phyloP scores from a whole-genome alignment of 2,329 filamentous ascomycete species.

The Paracoccidioides brasiliensis region DNA sequence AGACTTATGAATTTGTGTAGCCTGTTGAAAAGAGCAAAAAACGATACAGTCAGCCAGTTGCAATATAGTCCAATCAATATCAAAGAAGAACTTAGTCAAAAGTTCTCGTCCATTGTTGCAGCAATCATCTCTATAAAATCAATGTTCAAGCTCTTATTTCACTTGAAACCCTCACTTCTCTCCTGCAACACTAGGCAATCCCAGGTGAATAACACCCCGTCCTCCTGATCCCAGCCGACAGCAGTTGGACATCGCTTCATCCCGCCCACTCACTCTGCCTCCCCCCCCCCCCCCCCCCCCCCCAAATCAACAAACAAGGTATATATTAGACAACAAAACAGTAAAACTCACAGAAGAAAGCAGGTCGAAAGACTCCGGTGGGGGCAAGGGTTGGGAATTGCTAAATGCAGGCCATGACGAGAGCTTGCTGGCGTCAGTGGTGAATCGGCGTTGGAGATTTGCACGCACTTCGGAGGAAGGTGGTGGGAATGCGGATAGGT shows the following conservation, averaged over 20 bases:
- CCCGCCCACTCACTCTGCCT: not conserved
- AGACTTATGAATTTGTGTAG: constrained; percentile 16
- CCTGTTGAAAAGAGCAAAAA: constrained; percentile 9
- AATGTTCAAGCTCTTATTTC: too few relatives aligned
- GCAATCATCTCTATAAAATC: too few relatives aligned
- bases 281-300: not conserved
- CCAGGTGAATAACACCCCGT: not conserved
- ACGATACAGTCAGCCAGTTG: not conserved
- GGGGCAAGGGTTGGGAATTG: constrained; percentile 35
- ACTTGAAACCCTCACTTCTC: too few relatives aligned
- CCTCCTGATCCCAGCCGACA: not conserved
- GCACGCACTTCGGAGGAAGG: constrained; percentile 56
- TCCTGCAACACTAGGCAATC: too few relatives aligned
- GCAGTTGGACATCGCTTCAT: not conserved
- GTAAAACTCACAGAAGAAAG: constrained; percentile 39
- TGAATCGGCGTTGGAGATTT: constrained; percentile 80
- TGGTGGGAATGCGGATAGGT: constrained; percentile 43
- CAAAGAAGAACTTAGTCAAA: not conserved
- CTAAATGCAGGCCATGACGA: constrained; percentile 58
- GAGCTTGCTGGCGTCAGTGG: constrained; percentile 75
- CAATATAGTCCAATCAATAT: constrained; percentile 6
- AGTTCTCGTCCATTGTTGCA: not conserved
- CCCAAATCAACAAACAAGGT: not conserved
- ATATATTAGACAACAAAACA: not conserved
- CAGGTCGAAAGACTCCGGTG: constrained; percentile 41